Base-by-base conservation (phyloP, 2,329 filamentous ascomycete genomes). In the Phaeophleospora eucalypticola region DNA sequence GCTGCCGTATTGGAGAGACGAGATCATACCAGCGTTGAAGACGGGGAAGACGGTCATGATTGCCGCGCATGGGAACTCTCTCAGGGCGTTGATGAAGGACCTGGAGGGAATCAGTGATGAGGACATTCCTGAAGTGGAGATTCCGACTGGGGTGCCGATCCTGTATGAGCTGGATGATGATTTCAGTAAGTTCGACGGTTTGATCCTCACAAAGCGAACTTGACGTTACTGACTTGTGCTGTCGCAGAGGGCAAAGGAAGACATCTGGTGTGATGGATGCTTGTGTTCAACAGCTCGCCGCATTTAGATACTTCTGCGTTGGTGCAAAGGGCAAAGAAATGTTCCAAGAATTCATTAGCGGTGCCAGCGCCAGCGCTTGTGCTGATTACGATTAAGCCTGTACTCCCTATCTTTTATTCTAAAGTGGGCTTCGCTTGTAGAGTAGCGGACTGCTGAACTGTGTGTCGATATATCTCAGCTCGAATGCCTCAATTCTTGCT, bases 31-130 rank as follows among this genome's bases (percentile, higher is more conserved):
- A 7, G 45, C 44, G 21, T 35, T 51, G 19, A 34, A 45, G 21
- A 33, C 15, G 19, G 48, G 44, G 4, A 44, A 44, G 34, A 40
- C 41, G 18, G 48, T 51, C 19, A 18, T 47, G 41, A 48, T 51
- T 32, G 48, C 48, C 17, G 48, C 48, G 36, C 44, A 48, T 42
- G 44, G 45, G 16, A 51, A 51, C 27, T 43, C 43, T 34, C 32
- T 51, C 33, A 38, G 41, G 33, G 48, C 44, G n/a, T 36, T 51
- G 48, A 45, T 48, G 41, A 51, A 51, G 41, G 41, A 44, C n/a
- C 27, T 48, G 19, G 48, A 47, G 40, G 48, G 41, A 19, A 48
- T 47, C 17, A 44, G 39, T 15, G 44, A 51, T 45, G 39, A 42
- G 41, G 45, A 47, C n/a, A 51, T 51, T 38, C 33, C 48, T 4